These are phyloP conservation scores for Stemphylium vesicarium DNA, from an alignment of 2,329 filamentous ascomycete species.

Conservation along the genomic window DNA sequence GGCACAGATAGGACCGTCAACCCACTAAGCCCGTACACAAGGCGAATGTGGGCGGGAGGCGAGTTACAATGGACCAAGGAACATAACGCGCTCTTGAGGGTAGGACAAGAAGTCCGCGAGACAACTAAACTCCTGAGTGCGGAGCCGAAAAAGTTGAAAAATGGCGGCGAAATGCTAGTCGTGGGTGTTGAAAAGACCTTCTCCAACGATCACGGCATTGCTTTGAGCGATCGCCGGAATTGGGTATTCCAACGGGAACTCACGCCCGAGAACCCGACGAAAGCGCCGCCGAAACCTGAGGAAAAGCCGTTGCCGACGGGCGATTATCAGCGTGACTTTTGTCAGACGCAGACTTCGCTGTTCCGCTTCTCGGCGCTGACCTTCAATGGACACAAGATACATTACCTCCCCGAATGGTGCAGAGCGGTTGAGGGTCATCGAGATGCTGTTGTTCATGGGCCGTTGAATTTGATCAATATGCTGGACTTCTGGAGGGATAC, in stretches of 20 bases:
- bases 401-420: constrained; percentile 77
- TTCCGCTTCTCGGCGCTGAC: constrained; percentile 92
- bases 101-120: constrained; percentile 49
- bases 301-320: constrained; percentile 28
- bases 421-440: constrained; percentile 74
- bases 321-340: constrained; percentile 58
- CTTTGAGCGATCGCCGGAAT: constrained; percentile 46
- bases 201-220: constrained; percentile 39
- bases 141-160: constrained; percentile 58
- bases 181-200: constrained; percentile 65
- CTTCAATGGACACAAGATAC: constrained; percentile 92
- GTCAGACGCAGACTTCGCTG: constrained; percentile 72
- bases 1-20: constrained; percentile 83
- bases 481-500: constrained; percentile 45
- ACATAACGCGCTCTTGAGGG: constrained; percentile 24
- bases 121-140: constrained; percentile 55
- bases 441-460: constrained; percentile 83
- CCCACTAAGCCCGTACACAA: constrained; percentile 72
- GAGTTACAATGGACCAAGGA: constrained; percentile 63
- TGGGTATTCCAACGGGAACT: constrained; percentile 55
- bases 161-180: constrained; percentile 62
- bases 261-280: constrained; percentile 48
- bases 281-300: constrained; percentile 22
- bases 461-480: constrained; percentile 69
- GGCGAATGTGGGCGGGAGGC: constrained; percentile 93